Evolutionary conservation across 441 rosid species (phyloP), one percentile per base, ranked within the genome.

Genomic region (Gossypium schwendimanii): DNA sequence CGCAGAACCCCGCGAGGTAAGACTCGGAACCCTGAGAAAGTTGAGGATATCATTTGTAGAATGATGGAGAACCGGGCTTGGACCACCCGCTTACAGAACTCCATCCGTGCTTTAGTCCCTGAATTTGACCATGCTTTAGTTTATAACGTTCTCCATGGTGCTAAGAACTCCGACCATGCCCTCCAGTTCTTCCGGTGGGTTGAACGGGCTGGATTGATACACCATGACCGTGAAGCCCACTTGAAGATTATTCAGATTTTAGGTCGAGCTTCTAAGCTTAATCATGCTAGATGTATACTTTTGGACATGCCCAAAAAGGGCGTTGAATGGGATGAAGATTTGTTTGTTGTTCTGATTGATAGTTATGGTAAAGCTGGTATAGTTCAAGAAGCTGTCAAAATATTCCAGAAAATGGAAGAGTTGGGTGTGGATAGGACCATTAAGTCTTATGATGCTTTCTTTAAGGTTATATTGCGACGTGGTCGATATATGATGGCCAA

Each of bases 401-500:
- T 92, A n/a, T 94, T 92, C 72, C 72, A 79, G 68, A 88, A 81
- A 55, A 94, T 94, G 97, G 83, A 84, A 63, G 93, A 94, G 62
- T 61, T 94, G 78, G 95, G 94, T 63, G 87, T 94, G n/a, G 75
- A 79, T 84, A 89, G 97, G 83, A 88, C 82, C 64, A 52, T 80
- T 2, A 90, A 87, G 80, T 89, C 95, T 61, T 94, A 89, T 67
- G 88, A 90, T 85, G 47, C 83, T 61, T 58, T 91, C 72, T 94
- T 90, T 66, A 94, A 92, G 81, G 95, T 88, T 60, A 92, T 94
- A 55, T 47, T 90, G 60, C 85, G 91, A 77, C 85, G 90, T 23
- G 97, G 97, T 9, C 44, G 97, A 68, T 90, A 92, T 78, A 88
- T 89, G 97, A 94, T 92, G 98, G 97, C 95, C n/a, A 89, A 94